Base-by-base conservation (phyloP, 2,329 filamentous ascomycete genomes). In the Arthrobotrys pseudoclavata region DNA sequence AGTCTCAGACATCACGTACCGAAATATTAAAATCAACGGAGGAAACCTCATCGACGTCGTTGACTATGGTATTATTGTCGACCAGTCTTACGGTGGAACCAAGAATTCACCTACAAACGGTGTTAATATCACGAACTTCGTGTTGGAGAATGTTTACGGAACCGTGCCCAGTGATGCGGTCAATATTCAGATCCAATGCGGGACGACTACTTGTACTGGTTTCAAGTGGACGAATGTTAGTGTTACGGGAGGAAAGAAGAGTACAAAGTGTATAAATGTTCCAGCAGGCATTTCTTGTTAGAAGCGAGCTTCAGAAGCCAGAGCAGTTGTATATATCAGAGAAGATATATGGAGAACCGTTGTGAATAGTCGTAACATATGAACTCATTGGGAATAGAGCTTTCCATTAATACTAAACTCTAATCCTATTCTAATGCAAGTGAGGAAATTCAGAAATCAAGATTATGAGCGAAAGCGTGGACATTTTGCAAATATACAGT, bases 61-160 rank as follows among this genome's bases (percentile, higher is more conserved):
- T 64, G 83, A 86, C 22, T 88, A 89, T 81, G 88, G 86, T 52
- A 86, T 90, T 72, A 84, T 89, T 62, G 86, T 90, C 72, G 84
- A 89, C 82, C 88, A 90, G 83, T 87, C 89, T 81, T 89, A 89
- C 80, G 83, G 64, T 1, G 71, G 71, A 18, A 76, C 71, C 0
- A 76, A 76, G 57, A 76, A 69, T 15, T 57, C 80, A 0, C 86
- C 86, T 4, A 87, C 86, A 7, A 84, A 83, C 24, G 85, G 84
- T 55, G 85, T 87, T 12, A 84, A 84, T 1, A 86, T 88, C 77
- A 85, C 84, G 2, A 83, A 81, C n/a, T 81, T 87, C 13, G 83
- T 81, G 0, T 57, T 87, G 5, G 71, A 81, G 45, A 83, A 83
- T 52, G 83, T 87, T 61, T 85, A 83, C 3, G 87, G 86, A 6